phyloP scores from a whole-genome alignment of 495 filamentous ascomycete genomes.

The Penicillium odoratum region DNA sequence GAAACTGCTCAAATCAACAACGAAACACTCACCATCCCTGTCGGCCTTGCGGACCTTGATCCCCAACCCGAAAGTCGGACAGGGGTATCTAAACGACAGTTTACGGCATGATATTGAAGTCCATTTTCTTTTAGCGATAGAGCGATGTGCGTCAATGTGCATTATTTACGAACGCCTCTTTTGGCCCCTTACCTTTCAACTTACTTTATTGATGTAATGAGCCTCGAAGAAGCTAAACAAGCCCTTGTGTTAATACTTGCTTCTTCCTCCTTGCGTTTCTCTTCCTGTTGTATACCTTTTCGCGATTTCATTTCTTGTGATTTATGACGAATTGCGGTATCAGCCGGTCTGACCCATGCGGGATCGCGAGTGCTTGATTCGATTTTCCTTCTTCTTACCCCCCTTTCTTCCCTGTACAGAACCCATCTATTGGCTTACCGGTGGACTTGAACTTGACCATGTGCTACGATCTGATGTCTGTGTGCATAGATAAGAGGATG shows the following conservation, averaged over 20 bases:
- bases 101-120: constrained; percentile 26
- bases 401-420: constrained; percentile 4
- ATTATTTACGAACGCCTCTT: constrained; percentile 27
- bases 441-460: background rate
- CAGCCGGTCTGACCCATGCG: background rate
- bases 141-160: constrained; percentile 28
- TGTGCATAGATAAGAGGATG: background rate
- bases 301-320: constrained; percentile 10
- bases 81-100: constrained; percentile 26
- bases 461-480: constrained; percentile 2
- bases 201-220: constrained; percentile 14
- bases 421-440: background rate
- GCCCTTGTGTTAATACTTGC: background rate
- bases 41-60: constrained; percentile 15
- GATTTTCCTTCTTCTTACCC: background rate
- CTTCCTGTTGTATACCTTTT: constrained; percentile 27
- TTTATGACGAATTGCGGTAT: background rate
- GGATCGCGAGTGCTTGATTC: background rate
- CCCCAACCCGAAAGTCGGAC: constrained; percentile 5
- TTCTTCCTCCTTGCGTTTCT: constrained; percentile 10
- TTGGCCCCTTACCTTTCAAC: constrained; percentile 8
- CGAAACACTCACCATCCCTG: constrained; percentile 6
- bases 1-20: constrained; percentile 29
- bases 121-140: constrained; percentile 27
- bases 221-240: constrained; percentile 13